These are phyloP conservation scores for Trapa incisa DNA, from an alignment of 345 rosid genomes.

Conservation along the genomic window DNA sequence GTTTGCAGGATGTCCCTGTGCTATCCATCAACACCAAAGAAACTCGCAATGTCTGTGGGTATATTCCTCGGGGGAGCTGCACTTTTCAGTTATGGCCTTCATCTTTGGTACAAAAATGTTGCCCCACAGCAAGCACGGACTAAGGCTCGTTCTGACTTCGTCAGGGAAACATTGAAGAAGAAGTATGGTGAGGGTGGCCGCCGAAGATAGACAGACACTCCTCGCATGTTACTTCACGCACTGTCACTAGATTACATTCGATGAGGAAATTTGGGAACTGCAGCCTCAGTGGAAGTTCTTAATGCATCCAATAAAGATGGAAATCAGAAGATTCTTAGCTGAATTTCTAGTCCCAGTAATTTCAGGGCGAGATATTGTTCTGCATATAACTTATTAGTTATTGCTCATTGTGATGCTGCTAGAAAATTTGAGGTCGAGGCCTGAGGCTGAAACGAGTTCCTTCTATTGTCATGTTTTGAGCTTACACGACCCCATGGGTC, in stretches of 20 bases:
- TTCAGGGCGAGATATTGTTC: too few species aligned
- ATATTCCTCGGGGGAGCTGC: slow-evolving; percentile 43
- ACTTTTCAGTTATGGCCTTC: slow-evolving; percentile 37
- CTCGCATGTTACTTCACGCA: not conserved
- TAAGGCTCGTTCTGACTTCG: slow-evolving; percentile 68
- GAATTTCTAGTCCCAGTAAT: not conserved
- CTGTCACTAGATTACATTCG: not conserved
- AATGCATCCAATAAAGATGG: not conserved
- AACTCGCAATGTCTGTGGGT: slow-evolving; percentile 48
- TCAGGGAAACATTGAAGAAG: slow-evolving; percentile 41
- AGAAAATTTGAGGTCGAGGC: too few species aligned
- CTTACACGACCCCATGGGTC: not conserved
- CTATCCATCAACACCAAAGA: slow-evolving; percentile 53
- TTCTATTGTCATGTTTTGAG: not conserved
- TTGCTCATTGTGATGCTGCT: too few species aligned
- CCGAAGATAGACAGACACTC: not conserved
- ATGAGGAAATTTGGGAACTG: not conserved
- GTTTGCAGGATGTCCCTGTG: slow-evolving; percentile 33
- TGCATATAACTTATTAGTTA: too few species aligned
- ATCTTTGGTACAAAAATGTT: slow-evolving; percentile 34
- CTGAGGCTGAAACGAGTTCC: not conserved
- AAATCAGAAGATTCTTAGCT: not conserved
- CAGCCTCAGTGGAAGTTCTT: not conserved
- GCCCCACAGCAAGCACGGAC: slow-evolving; percentile 76
- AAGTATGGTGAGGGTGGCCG: slow-evolving; percentile 26